Conservation (phyloP, 257 asterid genomes). For the Anisodus tanguticus region DNA sequence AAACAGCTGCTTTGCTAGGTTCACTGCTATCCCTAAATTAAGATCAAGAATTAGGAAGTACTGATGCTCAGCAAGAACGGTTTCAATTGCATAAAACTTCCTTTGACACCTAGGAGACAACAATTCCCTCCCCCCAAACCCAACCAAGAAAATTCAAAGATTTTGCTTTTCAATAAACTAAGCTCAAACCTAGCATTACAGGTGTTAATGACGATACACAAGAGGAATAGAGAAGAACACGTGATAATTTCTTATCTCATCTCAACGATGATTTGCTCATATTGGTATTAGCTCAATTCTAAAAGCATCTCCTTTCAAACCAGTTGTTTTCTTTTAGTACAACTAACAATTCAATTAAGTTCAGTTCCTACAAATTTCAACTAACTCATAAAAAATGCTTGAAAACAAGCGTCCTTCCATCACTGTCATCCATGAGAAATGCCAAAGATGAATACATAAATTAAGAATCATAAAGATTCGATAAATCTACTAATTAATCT, state of each 20-base stretch:
- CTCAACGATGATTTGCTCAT: background rate
- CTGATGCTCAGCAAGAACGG: background rate
- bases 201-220: background rate
- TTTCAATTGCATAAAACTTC: background rate
- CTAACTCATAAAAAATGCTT: background rate
- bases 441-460: background rate
- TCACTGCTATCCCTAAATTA: background rate
- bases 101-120: background rate
- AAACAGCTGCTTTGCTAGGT: background rate
- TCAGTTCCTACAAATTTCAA: background rate
- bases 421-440: background rate
- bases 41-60: background rate
- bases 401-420: background rate
- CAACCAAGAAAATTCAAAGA: background rate
- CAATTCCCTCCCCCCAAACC: background rate
- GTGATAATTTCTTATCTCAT: background rate
- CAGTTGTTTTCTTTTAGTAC: background rate
- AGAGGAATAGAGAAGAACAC: background rate
- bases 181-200: background rate
- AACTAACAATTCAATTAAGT: background rate
- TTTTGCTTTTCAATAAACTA: background rate
- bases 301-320: background rate
- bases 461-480: background rate
- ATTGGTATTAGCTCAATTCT: background rate
- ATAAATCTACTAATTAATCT: background rate